Evolutionary conservation across 2,329 filamentous ascomycete species (phyloP).

Genomic region (Colletotrichum sp.): DNA sequence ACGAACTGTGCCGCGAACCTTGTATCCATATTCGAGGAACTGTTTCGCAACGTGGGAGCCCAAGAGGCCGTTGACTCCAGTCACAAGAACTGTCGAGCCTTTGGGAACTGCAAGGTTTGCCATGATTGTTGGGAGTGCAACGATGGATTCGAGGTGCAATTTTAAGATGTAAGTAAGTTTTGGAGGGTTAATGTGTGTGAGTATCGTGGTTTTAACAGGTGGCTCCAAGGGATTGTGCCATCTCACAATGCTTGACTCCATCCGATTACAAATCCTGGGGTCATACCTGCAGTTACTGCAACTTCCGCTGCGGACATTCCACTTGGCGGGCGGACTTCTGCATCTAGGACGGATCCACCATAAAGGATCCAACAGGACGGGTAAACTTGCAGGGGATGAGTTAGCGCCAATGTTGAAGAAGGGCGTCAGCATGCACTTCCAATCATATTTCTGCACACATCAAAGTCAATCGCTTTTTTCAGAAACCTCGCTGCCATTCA

Average conservation of each 20-base stretch:
- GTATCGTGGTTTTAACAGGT: not conserved
- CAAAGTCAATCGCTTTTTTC: not conserved
- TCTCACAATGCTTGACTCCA: not conserved
- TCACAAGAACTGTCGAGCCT: slow-evolving; percentile 46
- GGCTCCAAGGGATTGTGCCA: not conserved
- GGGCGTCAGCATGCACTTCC: not conserved
- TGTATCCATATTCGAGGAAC: slow-evolving; percentile 43
- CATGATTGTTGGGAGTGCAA: not conserved
- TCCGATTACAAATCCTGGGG: not conserved
- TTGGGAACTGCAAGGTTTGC: slow-evolving; percentile 22
- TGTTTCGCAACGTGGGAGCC: slow-evolving; percentile 44
- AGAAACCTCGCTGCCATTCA: not conserved
- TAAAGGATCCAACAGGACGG: not conserved
- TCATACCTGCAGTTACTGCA: not conserved
- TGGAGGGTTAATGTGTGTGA: not conserved
- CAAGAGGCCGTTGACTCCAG: slow-evolving; percentile 50
- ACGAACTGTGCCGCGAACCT: slow-evolving; percentile 50
- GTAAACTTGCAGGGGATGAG: not conserved
- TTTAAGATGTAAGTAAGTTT: not conserved
- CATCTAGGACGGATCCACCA: not conserved
- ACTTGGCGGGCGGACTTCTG: not conserved
- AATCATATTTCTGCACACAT: not conserved
- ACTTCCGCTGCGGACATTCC: not conserved
- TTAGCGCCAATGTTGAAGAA: not conserved
- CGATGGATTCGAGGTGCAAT: not conserved